A percentile compares a stretch with the other conserved stretches of the same genome.
These are phyloP conservation scores for Volvox reticuliferus DNA, from an alignment of 139 green algal species.

Conservation along the genomic window DNA sequence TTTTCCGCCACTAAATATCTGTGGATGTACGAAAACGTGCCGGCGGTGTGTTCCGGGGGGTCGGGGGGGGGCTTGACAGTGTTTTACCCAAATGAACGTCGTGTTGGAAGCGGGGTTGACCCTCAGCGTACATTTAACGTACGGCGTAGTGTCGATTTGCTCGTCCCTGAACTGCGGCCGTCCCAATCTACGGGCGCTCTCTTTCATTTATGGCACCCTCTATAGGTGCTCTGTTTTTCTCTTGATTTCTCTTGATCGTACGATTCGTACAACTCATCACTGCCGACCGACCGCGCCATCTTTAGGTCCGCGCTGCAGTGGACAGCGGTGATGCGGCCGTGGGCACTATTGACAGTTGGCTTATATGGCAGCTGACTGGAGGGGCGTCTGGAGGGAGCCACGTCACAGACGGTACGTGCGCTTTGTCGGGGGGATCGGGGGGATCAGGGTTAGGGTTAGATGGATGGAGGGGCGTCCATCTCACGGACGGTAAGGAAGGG, in stretches of 20 bases:
- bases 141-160: too few species aligned
- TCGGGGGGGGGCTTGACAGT: neutral
- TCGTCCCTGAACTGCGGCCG: too few species aligned
- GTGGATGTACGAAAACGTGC: constrained; percentile 94
- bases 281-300: neutral
- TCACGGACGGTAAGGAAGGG: constrained; percentile 64
- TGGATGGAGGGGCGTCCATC: constrained; percentile 70
- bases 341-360: constrained; percentile 97
- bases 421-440: too few species aligned
- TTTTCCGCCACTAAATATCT: constrained; percentile 95
- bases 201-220: too few species aligned
- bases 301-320: constrained; percentile 51
- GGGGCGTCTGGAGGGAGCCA: constrained; percentile 72
- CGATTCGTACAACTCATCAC: too few species aligned
- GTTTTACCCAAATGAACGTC: too few species aligned
- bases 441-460: too few species aligned
- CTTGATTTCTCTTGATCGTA: too few species aligned
- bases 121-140: too few species aligned
- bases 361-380: constrained; percentile 96
- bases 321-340: constrained; percentile 67
- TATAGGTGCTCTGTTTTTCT: too few species aligned
- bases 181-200: too few species aligned
- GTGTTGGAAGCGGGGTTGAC: too few species aligned
- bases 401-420: constrained; percentile 85
- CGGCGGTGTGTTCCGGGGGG: constrained; percentile 64